Evolutionary conservation across 768 basidiomycete genomes (phyloP).

Genomic region (Lactarius evosmus): DNA sequence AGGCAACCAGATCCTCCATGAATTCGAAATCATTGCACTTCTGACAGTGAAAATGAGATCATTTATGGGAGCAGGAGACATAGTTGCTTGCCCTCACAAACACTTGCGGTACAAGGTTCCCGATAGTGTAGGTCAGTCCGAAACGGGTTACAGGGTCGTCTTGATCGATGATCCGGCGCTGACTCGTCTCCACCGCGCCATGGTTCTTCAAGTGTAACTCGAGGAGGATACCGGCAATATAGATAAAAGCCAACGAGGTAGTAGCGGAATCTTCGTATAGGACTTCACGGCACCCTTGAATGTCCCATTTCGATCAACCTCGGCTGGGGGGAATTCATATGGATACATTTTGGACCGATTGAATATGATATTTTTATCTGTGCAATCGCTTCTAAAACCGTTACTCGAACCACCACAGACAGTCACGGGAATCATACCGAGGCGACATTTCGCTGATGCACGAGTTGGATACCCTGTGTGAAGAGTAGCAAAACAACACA

Average conservation of each 20-base stretch:
- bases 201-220: conserved; percentile 31
- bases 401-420: neutral
- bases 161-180: conserved; percentile 35
- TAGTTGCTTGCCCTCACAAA: conserved; percentile 32
- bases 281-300: conserved; percentile 28
- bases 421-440: conserved; percentile 32
- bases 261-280: conserved; percentile 31
- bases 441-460: conserved; percentile 30
- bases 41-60: conserved; percentile 18
- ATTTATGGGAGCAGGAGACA: neutral
- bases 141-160: conserved; percentile 34
- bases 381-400: conserved; percentile 14
- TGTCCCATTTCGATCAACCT: conserved; percentile 26
- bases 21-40: conserved; percentile 30
- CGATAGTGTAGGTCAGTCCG: conserved; percentile 39
- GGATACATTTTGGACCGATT: conserved; percentile 32
- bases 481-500: conserved; percentile 24
- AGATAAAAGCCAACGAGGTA: conserved; percentile 34
- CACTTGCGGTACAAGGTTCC: conserved; percentile 33
- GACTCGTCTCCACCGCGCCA: conserved; percentile 44
- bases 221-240: conserved; percentile 30
- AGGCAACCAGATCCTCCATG: conserved; percentile 32
- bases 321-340: conserved; percentile 32
- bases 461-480: conserved; percentile 30
- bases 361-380: conserved; percentile 31